A percentile compares a stretch with the other conserved stretches of the same genome.
phyloP scores from a whole-genome alignment of 805 yeast genomes.

The Saccharomycopsis fermentans region DNA sequence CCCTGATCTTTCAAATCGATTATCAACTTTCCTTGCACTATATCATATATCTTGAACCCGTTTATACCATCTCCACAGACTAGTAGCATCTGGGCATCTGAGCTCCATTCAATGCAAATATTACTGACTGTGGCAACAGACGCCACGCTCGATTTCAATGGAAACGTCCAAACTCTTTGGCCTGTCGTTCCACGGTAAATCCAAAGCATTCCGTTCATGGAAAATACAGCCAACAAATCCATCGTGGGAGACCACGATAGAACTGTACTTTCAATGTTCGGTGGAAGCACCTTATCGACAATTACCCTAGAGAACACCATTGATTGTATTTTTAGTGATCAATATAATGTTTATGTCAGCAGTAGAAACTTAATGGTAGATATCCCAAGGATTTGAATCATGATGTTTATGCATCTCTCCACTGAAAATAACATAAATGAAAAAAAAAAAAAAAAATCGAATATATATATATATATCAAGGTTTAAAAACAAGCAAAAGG shows the following conservation, averaged over 20 bases:
- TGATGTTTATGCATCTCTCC: too few relatives aligned
- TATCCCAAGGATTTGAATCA: too few relatives aligned
- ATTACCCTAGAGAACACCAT: not conserved
- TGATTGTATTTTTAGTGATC: not conserved
- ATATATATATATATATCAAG: too few relatives aligned
- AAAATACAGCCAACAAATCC: slow-evolving; percentile 41
- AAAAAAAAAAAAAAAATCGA: too few relatives aligned
- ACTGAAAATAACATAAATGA: too few relatives aligned
- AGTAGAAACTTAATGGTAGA: too few relatives aligned
- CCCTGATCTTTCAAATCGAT: slow-evolving; percentile 32
- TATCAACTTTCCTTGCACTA: slow-evolving; percentile 26
- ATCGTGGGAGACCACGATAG: slow-evolving; percentile 40
- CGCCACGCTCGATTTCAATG: not conserved
- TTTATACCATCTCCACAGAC: slow-evolving; percentile 22
- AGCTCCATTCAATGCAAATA: slow-evolving; percentile 25
- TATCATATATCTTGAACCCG: slow-evolving; percentile 27
- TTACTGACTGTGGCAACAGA: not conserved
- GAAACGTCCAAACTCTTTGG: slow-evolving; percentile 39
- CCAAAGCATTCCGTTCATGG: slow-evolving; percentile 37
- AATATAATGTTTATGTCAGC: too few relatives aligned
- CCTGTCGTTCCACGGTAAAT: slow-evolving; percentile 43
- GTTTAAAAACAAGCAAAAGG: too few relatives aligned
- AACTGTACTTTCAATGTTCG: not conserved
- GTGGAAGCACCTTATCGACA: slow-evolving; percentile 5
- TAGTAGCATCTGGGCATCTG: slow-evolving; percentile 26